Evolutionary conservation across 805 yeast species (phyloP), one percentile per base, ranked within the genome.

Genomic region (Ogataea populi-albae): DNA sequence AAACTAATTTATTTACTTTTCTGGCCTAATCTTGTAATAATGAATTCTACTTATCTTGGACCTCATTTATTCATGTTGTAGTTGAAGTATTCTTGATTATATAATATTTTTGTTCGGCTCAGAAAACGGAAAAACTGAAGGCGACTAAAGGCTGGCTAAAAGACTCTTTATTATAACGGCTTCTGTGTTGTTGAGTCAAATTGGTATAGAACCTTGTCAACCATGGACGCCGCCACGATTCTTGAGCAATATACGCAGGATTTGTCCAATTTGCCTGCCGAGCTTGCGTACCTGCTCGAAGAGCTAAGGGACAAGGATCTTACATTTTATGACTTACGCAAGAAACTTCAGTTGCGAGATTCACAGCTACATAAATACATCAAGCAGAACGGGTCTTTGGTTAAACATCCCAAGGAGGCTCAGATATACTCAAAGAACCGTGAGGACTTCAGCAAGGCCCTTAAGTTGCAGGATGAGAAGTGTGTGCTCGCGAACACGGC

Each of bases 161-260:
- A 45, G 33, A 45, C n/a, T n/a, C n/a, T n/a, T n/a, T n/a, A n/a
- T n/a, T n/a, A n/a, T n/a, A n/a, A n/a, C n/a, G n/a, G n/a, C n/a
- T n/a, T n/a, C n/a, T n/a, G n/a, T n/a, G n/a, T n/a, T n/a, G n/a
- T n/a, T n/a, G n/a, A n/a, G n/a, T n/a, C n/a, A 30, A 6, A 30
- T n/a, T 12, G 18, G 9, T n/a, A 12, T 6, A 19, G 14, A 5
- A 7, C 28, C 17, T 20, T 17, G 9, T 14, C 22, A 11, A 49
- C 33, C 10, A 86, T 86, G 95, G 98, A 89, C 62, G 89, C 97
- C 3, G 88, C 96, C n/a, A 75, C 93, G 1, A 73, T 80, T 6
- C 59, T 83, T 24, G 91, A 83, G 46, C 85, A 81, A 49, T 79
- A 81, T 40, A 75, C 81, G 4, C 66, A 63, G 36, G 65, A 62